These are phyloP conservation scores for Punctularia strigosozonata DNA, from an alignment of 768 basidiomycete species.

Conservation along the genomic window DNA sequence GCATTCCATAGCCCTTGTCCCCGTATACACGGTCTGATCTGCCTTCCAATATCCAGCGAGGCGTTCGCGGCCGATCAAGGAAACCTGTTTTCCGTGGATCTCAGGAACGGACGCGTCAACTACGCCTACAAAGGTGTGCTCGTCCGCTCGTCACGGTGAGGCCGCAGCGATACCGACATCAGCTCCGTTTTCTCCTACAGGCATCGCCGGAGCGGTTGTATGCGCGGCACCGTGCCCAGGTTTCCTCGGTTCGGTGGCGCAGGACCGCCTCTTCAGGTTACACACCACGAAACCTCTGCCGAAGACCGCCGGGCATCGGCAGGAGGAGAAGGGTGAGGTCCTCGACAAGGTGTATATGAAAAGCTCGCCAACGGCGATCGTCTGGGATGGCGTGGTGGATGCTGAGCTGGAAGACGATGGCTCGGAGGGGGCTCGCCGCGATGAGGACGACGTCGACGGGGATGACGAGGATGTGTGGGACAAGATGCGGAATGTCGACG, in stretches of 20 bases:
- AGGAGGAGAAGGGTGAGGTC: constrained; percentile 46
- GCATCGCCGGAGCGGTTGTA: constrained; percentile 58
- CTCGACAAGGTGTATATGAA: constrained; percentile 55
- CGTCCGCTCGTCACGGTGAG: neutral
- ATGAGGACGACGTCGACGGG: constrained; percentile 15
- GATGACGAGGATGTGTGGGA: constrained; percentile 62
- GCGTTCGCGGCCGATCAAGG: constrained; percentile 58
- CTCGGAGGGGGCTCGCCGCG: constrained; percentile 5
- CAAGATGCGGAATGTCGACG: constrained; percentile 42
- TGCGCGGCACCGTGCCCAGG: constrained; percentile 48
- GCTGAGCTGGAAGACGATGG: neutral
- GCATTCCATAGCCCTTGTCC: constrained; percentile 21
- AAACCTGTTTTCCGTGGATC: constrained; percentile 53
- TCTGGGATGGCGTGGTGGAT: constrained; percentile 40
- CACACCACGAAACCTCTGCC: constrained; percentile 52
- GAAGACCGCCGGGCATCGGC: constrained; percentile 30
- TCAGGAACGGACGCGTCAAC: constrained; percentile 50
- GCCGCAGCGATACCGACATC: neutral
- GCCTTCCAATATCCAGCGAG: constrained; percentile 36
- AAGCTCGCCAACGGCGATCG: constrained; percentile 45
- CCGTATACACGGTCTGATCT: constrained; percentile 4
- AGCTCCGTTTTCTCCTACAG: constrained; percentile 21
- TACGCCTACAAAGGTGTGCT: constrained; percentile 57
- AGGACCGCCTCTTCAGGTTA: constrained; percentile 61
- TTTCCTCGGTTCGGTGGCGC: constrained; percentile 45